Evolutionary conservation across 495 filamentous ascomycete genomes (phyloP).

Genomic region (Astrothelium macrocarpum): DNA sequence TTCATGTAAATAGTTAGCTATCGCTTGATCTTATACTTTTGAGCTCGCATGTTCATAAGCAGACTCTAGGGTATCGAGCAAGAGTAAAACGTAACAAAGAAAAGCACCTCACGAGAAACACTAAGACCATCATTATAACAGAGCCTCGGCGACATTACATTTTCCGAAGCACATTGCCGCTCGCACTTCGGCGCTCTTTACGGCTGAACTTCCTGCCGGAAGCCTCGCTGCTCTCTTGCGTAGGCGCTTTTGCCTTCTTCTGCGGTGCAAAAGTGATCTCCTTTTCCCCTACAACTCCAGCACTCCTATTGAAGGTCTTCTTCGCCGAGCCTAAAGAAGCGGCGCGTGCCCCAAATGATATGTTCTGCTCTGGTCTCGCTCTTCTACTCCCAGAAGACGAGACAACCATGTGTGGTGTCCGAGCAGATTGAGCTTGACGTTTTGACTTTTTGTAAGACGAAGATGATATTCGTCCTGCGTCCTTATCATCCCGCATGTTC

Average conservation of each 20-base stretch:
- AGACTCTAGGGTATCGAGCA: neutral
- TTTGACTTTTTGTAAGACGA: slow-evolving; percentile 49
- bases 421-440: slow-evolving; percentile 29
- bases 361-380: slow-evolving; percentile 36
- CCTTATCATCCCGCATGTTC: slow-evolving; percentile 13
- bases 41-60: neutral
- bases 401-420: slow-evolving; percentile 44
- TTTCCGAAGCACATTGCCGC: slow-evolving; percentile 58
- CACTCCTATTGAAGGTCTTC: slow-evolving; percentile 37
- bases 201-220: slow-evolving; percentile 38
- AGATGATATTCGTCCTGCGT: slow-evolving; percentile 52
- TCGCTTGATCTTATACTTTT: neutral
- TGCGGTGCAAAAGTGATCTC: slow-evolving; percentile 75
- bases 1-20: neutral
- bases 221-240: slow-evolving; percentile 22
- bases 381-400: slow-evolving; percentile 38
- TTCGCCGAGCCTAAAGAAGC: slow-evolving; percentile 36
- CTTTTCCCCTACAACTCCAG: slow-evolving; percentile 67
- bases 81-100: too few relatives aligned
- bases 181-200: slow-evolving; percentile 56
- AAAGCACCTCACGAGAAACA: too few relatives aligned
- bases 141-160: slow-evolving; percentile 42
- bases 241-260: slow-evolving; percentile 40
- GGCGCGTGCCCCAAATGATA: slow-evolving; percentile 62
- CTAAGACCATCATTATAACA: neutral